Percentiles rank a stretch among this genome's conserved stretches.
phyloP scores from a whole-genome alignment of 805 yeast genomes.

The Candida wancherniae region DNA sequence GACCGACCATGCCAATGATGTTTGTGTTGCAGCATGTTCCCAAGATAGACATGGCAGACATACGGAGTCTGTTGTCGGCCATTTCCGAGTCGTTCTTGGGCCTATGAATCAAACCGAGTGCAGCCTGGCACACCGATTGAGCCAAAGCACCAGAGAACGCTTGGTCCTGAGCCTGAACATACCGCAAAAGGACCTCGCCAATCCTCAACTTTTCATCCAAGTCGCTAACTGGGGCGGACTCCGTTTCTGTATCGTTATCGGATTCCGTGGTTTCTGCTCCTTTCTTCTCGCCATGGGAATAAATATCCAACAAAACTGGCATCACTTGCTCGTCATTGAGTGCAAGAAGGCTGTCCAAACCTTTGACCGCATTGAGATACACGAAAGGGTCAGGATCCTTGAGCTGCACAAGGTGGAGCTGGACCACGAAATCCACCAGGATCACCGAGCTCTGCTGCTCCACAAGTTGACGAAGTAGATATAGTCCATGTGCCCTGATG shows the following conservation, averaged over 20 bases:
- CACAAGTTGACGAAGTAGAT: constrained; percentile 53
- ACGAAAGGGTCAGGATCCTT: constrained; percentile 82
- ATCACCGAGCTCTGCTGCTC: constrained; percentile 48
- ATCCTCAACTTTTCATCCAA: constrained; percentile 69
- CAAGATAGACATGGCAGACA: constrained; percentile 85
- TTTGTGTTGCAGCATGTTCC: constrained; percentile 63
- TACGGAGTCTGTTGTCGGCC: constrained; percentile 59
- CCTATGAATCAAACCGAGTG: constrained; percentile 37
- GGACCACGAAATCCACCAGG: constrained; percentile 48
- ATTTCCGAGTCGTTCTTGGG: constrained; percentile 19
- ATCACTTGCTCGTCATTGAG: constrained; percentile 35
- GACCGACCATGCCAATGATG: constrained; percentile 46
- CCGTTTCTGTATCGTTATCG: constrained; percentile 2
- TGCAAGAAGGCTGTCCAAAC: constrained; percentile 58
- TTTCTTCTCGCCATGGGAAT: constrained; percentile 21
- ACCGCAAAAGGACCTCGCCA: constrained; percentile 75
- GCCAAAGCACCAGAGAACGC: constrained; percentile 45
- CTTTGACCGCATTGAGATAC: constrained; percentile 79
- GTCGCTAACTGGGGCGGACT: constrained; percentile 11
- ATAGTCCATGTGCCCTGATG: constrained; percentile 80
- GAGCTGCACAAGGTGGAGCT: constrained; percentile 59
- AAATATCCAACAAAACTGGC: constrained; percentile 34
- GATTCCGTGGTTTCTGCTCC: constrained; percentile 1
- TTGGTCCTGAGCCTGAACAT: constrained; percentile 46
- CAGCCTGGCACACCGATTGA: constrained; percentile 36